Evolutionary conservation across 2,329 filamentous ascomycete genomes (phyloP).

Genomic region (Xylariaceae sp.): DNA sequence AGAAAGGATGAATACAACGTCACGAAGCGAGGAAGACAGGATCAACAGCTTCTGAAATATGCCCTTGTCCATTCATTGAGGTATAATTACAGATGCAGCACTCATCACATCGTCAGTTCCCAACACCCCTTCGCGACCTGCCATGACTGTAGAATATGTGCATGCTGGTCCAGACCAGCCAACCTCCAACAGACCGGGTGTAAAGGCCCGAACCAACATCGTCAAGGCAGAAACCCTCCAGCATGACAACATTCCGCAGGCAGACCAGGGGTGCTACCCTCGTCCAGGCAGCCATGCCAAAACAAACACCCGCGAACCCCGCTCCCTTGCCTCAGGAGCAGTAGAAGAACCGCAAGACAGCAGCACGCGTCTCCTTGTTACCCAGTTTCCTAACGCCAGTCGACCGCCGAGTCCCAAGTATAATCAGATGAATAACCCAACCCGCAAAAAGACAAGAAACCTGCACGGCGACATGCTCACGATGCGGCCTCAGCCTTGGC

Average conservation of each 20-base stretch:
- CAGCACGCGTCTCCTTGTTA: constrained; percentile 22
- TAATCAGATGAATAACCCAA: constrained; percentile 30
- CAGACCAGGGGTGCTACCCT: too few species aligned
- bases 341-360: constrained; percentile 11
- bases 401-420: constrained; percentile 19
- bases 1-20: too few species aligned
- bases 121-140: constrained; percentile 10
- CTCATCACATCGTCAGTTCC: constrained; percentile 26
- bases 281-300: background rate
- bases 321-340: constrained; percentile 20
- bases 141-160: constrained; percentile 19
- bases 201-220: too few species aligned
- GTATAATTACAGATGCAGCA: constrained; percentile 31
- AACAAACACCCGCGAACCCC: constrained; percentile 18
- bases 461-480: constrained; percentile 12
- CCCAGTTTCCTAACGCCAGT: constrained; percentile 27
- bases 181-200: too few species aligned
- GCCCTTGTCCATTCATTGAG: constrained; percentile 11
- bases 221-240: too few species aligned
- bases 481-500: constrained; percentile 22
- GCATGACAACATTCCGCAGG: too few species aligned
- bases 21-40: constrained; percentile 1
- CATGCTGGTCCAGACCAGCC: constrained; percentile 3
- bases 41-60: constrained; percentile 10
- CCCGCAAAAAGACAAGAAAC: constrained; percentile 16